Evolutionary conservation across 1,139 yeast species (phyloP), one percentile per base, ranked within the genome.

Genomic region (Pichia sp.): DNA sequence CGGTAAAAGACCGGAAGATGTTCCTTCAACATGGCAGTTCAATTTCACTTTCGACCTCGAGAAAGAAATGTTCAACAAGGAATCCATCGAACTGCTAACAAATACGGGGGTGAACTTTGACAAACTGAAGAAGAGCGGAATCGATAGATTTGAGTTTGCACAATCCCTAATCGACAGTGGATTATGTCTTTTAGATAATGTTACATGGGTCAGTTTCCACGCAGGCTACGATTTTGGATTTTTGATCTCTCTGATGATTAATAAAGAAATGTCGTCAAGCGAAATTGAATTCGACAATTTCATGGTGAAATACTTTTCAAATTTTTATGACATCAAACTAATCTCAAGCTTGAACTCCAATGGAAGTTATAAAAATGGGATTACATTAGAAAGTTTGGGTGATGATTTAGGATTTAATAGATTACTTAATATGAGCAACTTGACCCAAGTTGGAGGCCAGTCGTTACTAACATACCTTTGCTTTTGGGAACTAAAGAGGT

Each of bases 161-260:
- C 96, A 91, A 68, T 74, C 88, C 55, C 75, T 93, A 64, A 86
- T 88, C 58, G 91, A 90, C 58, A 87, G 96, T 54, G 99, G 99
- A 0, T 75, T 93, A 57, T 80, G 92, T 43, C 75, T 93, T 62
- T 85, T 89, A 61, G 78, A 81, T 34, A 77, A 84, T 36, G 81
- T 89, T 52, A 83, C 85, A 56, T 93, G 99, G 99, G 78, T 91
- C 54, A 87, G 96, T 59, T 93, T 86, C 72, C 98, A 93, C 69
- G 86, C 91, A 1, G 99, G 98, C 16, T 93, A 93, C 70, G 99
- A 93, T 71, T 80, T 92, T 67, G 99, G 99, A 1, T 92, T 92
- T 69, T 75, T 93, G 60, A 74, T 91, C 43, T 84, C 96, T 55
- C 76, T 91, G 60, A 76, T 93, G 68, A 81, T 86, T 62, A 89